Percentiles rank a stretch among this genome's conserved stretches.
phyloP scores from a whole-genome alignment of 2,329 filamentous ascomycete species.

The Aspergillus sp. region DNA sequence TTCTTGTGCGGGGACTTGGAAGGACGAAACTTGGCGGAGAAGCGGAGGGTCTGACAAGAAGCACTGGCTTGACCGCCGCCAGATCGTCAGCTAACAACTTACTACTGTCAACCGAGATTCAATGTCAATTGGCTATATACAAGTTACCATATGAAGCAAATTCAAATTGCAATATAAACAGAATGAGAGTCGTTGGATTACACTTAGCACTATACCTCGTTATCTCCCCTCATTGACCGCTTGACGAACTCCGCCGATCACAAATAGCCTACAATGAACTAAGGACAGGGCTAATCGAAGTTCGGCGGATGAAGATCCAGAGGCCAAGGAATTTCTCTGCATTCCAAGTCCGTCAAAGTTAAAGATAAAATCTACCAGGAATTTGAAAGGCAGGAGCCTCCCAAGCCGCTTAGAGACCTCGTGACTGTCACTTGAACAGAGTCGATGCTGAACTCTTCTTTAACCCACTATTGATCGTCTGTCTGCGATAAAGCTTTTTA shows the following conservation, averaged over 20 bases:
- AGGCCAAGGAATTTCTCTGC: neutral
- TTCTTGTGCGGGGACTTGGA: slow-evolving; percentile 20
- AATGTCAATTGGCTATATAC: neutral
- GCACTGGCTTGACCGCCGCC: neutral
- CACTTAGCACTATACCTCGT: neutral
- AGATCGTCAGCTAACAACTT: neutral
- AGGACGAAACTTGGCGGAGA: slow-evolving; percentile 8
- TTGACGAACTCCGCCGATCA: neutral
- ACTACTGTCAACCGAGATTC: neutral
- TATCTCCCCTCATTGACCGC: neutral
- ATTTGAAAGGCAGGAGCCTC: neutral
- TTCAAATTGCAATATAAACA: neutral
- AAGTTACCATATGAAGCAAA: neutral
- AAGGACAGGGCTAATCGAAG: neutral
- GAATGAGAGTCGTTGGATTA: neutral
- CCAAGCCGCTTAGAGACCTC: neutral
- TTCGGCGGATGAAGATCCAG: neutral
- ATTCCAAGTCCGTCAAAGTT: neutral
- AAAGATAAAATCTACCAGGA: neutral
- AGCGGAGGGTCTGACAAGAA: neutral
- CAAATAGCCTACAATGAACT: neutral
- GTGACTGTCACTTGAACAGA: neutral
- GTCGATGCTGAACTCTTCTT: neutral
- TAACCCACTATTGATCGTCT: neutral
- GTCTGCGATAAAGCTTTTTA: neutral